These are phyloP conservation scores for Monilinia vaccinii-corymbosi DNA, from an alignment of 2,329 filamentous ascomycete genomes.

Conservation along the genomic window DNA sequence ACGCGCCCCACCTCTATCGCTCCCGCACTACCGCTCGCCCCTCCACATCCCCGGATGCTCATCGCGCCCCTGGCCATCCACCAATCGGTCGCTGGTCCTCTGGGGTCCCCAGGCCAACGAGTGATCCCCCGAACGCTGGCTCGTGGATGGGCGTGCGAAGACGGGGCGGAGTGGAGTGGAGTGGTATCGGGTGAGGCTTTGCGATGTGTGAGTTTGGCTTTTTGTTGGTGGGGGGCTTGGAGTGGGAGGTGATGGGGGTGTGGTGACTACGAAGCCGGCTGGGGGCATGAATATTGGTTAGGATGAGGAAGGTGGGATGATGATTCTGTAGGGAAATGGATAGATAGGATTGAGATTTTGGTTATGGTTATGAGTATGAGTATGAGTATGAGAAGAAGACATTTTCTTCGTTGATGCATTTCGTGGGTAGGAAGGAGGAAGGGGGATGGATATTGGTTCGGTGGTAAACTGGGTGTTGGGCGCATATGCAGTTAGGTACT, in stretches of 20 bases:
- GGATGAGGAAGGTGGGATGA: neutral
- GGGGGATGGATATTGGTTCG: too few relatives aligned
- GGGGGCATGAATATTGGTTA: constrained; percentile 9
- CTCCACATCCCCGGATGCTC: constrained; percentile 46
- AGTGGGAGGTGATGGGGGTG: constrained; percentile 36
- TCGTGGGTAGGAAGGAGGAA: too few relatives aligned
- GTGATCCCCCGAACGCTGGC: constrained; percentile 54
- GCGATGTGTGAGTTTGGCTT: constrained; percentile 62
- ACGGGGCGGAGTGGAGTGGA: constrained; percentile 69
- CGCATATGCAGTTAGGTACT: too few relatives aligned
- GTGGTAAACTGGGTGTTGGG: too few relatives aligned
- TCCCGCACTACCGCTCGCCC: constrained; percentile 47
- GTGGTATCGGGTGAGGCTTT: constrained; percentile 76
- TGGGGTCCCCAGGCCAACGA: constrained; percentile 52
- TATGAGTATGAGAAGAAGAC: too few relatives aligned
- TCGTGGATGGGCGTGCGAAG: constrained; percentile 16
- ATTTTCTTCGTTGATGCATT: too few relatives aligned
- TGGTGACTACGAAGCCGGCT: constrained; percentile 30
- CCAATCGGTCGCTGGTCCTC: constrained; percentile 45
- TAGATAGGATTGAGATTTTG: too few relatives aligned
- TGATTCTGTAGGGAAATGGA: neutral
- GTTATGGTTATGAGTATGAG: too few relatives aligned
- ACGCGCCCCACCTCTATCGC: constrained; percentile 44
- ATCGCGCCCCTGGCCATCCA: constrained; percentile 45
- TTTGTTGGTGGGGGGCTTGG: constrained; percentile 1